phyloP scores from a whole-genome alignment of 345 rosid species.

The Populus pruinosa region DNA sequence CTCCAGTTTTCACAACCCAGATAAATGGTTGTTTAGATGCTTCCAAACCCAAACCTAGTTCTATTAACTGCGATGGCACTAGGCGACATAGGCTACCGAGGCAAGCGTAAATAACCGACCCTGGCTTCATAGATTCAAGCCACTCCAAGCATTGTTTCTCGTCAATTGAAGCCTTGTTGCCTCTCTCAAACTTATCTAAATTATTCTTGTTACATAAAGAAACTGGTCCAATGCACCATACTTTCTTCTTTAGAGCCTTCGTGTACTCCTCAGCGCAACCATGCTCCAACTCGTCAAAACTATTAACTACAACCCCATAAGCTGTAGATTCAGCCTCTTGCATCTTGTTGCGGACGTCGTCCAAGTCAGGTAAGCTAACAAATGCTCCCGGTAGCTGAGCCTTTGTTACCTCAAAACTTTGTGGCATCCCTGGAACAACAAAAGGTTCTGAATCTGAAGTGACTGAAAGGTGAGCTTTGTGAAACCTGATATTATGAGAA shows the following conservation, averaged over 20 bases:
- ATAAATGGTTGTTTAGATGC: constrained; percentile 61
- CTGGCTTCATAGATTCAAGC: constrained; percentile 48
- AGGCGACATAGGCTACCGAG: constrained; percentile 75
- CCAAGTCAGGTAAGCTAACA: constrained; percentile 43
- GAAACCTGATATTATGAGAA: constrained; percentile 43
- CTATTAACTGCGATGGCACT: constrained; percentile 54
- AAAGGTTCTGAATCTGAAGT: constrained; percentile 53
- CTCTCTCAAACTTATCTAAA: constrained; percentile 58
- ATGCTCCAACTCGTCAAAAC: constrained; percentile 55
- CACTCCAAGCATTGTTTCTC: constrained; percentile 44
- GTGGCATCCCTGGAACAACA: constrained; percentile 50
- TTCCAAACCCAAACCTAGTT: constrained; percentile 62
- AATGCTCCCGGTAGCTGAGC: constrained; percentile 62
- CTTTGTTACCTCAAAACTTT: constrained; percentile 39
- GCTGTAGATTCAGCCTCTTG: constrained; percentile 56
- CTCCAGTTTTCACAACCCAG: constrained; percentile 65
- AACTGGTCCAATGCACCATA: constrained; percentile 87
- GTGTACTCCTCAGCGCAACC: constrained; percentile 44
- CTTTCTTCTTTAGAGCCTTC: constrained; percentile 43
- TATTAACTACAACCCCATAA: constrained; percentile 62
- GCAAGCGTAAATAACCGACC: constrained; percentile 69
- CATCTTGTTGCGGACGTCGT: constrained; percentile 57
- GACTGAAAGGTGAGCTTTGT: constrained; percentile 36
- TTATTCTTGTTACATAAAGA: constrained; percentile 43
- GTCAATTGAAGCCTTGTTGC: constrained; percentile 51